Conservation (phyloP, 2,329 filamentous ascomycete genomes). For the Chaetomium sp. region DNA sequence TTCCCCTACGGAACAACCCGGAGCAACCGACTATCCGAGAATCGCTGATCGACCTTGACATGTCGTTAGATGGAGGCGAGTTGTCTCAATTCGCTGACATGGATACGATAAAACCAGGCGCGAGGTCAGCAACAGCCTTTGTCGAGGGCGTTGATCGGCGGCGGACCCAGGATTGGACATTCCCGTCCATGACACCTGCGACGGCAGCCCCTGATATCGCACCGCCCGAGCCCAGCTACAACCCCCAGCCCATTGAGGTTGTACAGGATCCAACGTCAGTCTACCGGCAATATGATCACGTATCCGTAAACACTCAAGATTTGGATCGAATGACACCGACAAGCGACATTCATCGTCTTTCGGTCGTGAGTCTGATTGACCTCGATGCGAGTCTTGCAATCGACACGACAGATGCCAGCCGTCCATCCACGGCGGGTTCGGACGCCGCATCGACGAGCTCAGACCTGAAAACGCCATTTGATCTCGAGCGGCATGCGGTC, state of each 20-base stretch:
- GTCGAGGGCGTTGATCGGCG: conserved; percentile 28
- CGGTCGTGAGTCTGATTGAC: conserved; percentile 31
- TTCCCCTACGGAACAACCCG: conserved; percentile 54
- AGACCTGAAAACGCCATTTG: conserved; percentile 52
- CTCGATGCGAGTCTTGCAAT: conserved; percentile 28
- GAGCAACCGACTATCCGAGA: conserved; percentile 48
- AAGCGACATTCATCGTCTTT: conserved; percentile 28
- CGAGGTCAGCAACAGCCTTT: conserved; percentile 43
- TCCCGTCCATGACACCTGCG: conserved; percentile 36
- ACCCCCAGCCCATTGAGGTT: too few species aligned
- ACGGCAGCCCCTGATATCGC: not conserved
- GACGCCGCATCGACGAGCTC: conserved; percentile 49
- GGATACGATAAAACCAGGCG: conserved; percentile 50
- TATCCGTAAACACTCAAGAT: too few species aligned
- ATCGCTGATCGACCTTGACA: conserved; percentile 59
- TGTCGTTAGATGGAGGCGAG: conserved; percentile 49
- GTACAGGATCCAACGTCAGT: conserved; percentile 28
- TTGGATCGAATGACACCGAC: too few species aligned
- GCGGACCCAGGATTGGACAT: conserved; percentile 37
- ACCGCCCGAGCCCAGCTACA: not conserved
- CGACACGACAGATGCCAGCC: conserved; percentile 37
- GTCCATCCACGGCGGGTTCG: conserved; percentile 55
- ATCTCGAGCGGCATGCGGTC: conserved; percentile 52
- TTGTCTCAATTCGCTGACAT: conserved; percentile 54
- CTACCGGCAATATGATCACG: too few species aligned